Conservation (phyloP, 768 basidiomycete species). For the Tubosaeta sp. region DNA sequence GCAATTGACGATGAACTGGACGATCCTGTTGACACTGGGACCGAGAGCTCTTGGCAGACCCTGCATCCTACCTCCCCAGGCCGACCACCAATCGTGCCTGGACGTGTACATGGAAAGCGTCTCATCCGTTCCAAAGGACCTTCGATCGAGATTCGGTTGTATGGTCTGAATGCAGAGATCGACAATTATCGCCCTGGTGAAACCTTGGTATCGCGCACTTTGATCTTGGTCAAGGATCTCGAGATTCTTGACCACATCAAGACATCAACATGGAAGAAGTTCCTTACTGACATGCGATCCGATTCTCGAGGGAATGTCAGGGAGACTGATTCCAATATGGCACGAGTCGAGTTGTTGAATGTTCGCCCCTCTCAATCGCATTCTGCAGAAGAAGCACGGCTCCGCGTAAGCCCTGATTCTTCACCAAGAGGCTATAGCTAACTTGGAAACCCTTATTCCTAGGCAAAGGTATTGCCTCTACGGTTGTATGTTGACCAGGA, state of each 20-base stretch:
- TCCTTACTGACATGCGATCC: slow-evolving; percentile 78
- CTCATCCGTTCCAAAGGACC: slow-evolving; percentile 72
- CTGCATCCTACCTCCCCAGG: slow-evolving; percentile 52
- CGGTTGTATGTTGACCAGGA: slow-evolving; percentile 97
- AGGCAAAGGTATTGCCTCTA: slow-evolving; percentile 90
- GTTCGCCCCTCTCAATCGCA: slow-evolving; percentile 69
- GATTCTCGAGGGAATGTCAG: slow-evolving; percentile 86
- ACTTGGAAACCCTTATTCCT: background rate
- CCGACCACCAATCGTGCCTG: slow-evolving; percentile 29
- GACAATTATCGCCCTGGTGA: slow-evolving; percentile 58
- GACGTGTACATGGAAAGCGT: slow-evolving; percentile 51
- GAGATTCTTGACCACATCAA: slow-evolving; percentile 98
- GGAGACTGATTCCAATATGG: slow-evolving; percentile 92
- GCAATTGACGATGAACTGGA: slow-evolving; percentile 91
- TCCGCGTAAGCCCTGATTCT: slow-evolving; percentile 43
- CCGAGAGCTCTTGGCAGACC: slow-evolving; percentile 89
- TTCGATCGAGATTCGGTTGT: slow-evolving; percentile 80
- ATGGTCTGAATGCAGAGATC: slow-evolving; percentile 58
- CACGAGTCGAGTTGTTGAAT: slow-evolving; percentile 73
- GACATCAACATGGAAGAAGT: slow-evolving; percentile 98
- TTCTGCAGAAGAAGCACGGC: slow-evolving; percentile 68
- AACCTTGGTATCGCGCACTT: slow-evolving; percentile 57
- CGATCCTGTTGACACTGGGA: slow-evolving; percentile 68
- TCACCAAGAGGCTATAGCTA: background rate
- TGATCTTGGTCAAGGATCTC: slow-evolving; percentile 64